These are phyloP conservation scores for Myriosclerotinia duriaeana DNA, from an alignment of 2,329 filamentous ascomycete species.

Conservation along the genomic window DNA sequence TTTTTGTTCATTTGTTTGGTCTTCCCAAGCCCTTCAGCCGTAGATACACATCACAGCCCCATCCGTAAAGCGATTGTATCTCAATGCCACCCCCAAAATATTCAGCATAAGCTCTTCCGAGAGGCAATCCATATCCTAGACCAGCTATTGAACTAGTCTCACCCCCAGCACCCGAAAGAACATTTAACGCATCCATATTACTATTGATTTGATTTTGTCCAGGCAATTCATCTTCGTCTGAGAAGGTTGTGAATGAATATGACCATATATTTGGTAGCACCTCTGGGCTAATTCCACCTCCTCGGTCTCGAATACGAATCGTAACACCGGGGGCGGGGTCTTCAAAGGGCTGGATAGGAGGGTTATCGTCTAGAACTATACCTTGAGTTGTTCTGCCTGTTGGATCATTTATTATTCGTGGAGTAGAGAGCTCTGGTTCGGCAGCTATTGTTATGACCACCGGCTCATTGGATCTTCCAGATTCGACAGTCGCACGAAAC, in stretches of 20 bases:
- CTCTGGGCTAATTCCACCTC: constrained; percentile 85
- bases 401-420: not conserved
- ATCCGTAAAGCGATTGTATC: constrained; percentile 93
- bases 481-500: constrained; percentile 89
- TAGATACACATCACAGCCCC: constrained; percentile 72
- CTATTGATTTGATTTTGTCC: constrained; percentile 46
- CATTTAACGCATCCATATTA: constrained; percentile 68
- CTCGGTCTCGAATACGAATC: constrained; percentile 92
- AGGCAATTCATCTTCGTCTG: constrained; percentile 52
- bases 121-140: constrained; percentile 84
- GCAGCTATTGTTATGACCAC: constrained; percentile 90
- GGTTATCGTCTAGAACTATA: constrained; percentile 22
- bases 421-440: constrained; percentile 43
- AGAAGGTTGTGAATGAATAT: constrained; percentile 96
- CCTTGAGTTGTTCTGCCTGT: not conserved
- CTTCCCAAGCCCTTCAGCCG: constrained; percentile 46
- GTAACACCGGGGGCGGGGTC: constrained; percentile 80
- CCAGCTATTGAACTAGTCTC: constrained; percentile 86
- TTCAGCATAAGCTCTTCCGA: constrained; percentile 92
- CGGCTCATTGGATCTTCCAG: constrained; percentile 73
- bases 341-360: constrained; percentile 56
- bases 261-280: constrained; percentile 89
- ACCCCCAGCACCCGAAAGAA: constrained; percentile 69
- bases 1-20: constrained; percentile 28
- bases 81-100: constrained; percentile 96